phyloP scores from a whole-genome alignment of 1,139 yeast genomes.

The Suhomyces bolitotheri region DNA sequence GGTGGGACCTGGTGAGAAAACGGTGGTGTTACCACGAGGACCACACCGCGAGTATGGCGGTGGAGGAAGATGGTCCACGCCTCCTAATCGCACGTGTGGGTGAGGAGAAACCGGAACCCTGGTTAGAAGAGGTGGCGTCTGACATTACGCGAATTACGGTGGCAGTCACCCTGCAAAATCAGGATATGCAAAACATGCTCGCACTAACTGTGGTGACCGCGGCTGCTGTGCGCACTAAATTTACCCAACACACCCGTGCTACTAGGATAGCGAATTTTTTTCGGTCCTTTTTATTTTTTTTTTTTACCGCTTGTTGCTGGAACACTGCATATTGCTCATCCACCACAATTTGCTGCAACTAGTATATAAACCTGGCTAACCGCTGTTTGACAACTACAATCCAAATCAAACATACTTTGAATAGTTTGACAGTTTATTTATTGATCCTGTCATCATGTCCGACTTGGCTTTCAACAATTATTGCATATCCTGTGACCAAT shows the following conservation, averaged over 20 bases:
- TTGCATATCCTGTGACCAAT: conserved; percentile 65
- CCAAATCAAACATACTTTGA: not conserved
- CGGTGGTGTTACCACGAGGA: conserved; percentile 1
- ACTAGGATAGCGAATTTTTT: conserved; percentile 5
- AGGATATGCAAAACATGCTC: conserved; percentile 5
- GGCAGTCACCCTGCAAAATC: conserved; percentile 1
- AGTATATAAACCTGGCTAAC: conserved; percentile 11
- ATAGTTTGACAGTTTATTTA: not conserved
- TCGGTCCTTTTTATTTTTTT: conserved; percentile 1
- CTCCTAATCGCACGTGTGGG: conserved; percentile 6
- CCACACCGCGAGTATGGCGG: no score
- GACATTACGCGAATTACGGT: conserved; percentile 2
- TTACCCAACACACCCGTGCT: conserved; percentile 3
- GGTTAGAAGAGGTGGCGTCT: conserved; percentile 6
- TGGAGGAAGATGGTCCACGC: not conserved
- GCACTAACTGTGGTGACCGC: not conserved
- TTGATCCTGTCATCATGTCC: conserved; percentile 22
- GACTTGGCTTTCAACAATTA: conserved; percentile 62
- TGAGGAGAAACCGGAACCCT: conserved; percentile 1
- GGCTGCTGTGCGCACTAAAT: not conserved
- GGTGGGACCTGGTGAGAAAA: no score
- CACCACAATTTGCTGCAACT: conserved; percentile 12
- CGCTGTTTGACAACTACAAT: conserved; percentile 5
- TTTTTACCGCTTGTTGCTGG: conserved; percentile 5
- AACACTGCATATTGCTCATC: conserved; percentile 7